Evolutionary conservation across 1,284 basidiomycete species (phyloP), one percentile per base, ranked within the genome.

Genomic region (Malassezia slooffiae): DNA sequence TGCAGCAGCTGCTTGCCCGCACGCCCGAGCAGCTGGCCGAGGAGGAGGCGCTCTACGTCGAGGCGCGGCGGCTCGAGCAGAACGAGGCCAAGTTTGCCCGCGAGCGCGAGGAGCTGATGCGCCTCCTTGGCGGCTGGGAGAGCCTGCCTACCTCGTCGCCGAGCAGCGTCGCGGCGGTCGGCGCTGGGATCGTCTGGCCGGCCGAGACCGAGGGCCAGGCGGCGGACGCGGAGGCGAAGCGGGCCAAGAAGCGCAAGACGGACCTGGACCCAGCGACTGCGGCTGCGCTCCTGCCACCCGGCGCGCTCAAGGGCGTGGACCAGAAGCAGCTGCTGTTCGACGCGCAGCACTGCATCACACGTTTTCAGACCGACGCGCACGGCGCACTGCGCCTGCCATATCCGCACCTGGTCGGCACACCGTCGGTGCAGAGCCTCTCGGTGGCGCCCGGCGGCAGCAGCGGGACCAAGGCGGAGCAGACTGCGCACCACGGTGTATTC

Each of bases 21-120:
- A 87, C 88, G 0, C 78, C 81, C 1, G 80, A 85, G 41, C 87
- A 96, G 71, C 81, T 95, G 31, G 81, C 82, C 8, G 91, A 99
- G 67, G 93, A 97, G 74, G 90, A 96, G 61, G 85, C 88, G 4
- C 75, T 99, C 0, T 97, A 88, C 72, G 75, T 96, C 54, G 90
- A 97, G 70, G 78, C 93, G 38, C 88, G 91, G 62, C 80, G 87
- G 10, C 77, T 97, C 38, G 90, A 96, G 68, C 91, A 96, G 71
- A 87, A 79, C 57, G 88, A 95, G 69, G 77, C 82, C 34, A 78
- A 78, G 45, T 95, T 93, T 74, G 82, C 83, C 58, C 78, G 79
- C 42, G 90, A 97, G 39, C 76, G 93, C 7, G 89, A 95, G 54
- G 86, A 89, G 34, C 77, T 99, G 21, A 75, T 97, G 52, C 79